Base-by-base conservation (phyloP, 2,329 filamentous ascomycete genomes). In the Cytospora schulzeri region DNA sequence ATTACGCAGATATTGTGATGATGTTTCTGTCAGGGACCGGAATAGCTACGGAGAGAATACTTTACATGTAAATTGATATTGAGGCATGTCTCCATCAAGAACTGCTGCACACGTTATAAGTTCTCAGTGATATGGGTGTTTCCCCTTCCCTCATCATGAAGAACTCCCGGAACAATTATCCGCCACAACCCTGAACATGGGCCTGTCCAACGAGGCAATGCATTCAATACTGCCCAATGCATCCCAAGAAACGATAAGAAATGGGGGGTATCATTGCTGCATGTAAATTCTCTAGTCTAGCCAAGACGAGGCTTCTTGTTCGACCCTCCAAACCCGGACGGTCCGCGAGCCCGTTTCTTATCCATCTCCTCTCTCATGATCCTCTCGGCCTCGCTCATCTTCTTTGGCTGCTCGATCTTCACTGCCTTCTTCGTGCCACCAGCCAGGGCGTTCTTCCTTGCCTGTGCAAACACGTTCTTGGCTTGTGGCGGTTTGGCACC, bases 361-460 rank as follows among this genome's bases (percentile, higher is more conserved):
- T 92, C 90, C 76, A 92, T 83, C 73, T 93, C 91, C 70, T 91
- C 89, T 76, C 90, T 91, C 93, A 96, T 97, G 71, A 95, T 96
- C 60, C 90, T 85, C 77, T 94, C 92, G 3, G 89, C 90, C 73
- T 96, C 92, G 71, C 91, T 94, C 85, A 96, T 94, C 71, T 91
- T 95, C 81, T 91, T 92, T 2, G 87, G 88, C 62, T 84, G 84
- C 67, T 87, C 86, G 4, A 85, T 77, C 14, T 81, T 83, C 35
- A 78, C 71, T 1, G 75, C 67, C 74, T 91, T 92, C 76, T 92
- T 92, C 3, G 83, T 79, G 1, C 85, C 83, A 0, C 79, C 78
- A 0, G 76, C 74, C 2, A 92, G 78, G 0, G 88, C 87, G 68
- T 93, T 94, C 79, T 92, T 93, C 72, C 84, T 85, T 8, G 81